Evolutionary conservation across 225 moss, liverwort and hornwort species (phyloP), one percentile per base, ranked within the genome.

Genomic region (Sphagnum tenellum): DNA sequence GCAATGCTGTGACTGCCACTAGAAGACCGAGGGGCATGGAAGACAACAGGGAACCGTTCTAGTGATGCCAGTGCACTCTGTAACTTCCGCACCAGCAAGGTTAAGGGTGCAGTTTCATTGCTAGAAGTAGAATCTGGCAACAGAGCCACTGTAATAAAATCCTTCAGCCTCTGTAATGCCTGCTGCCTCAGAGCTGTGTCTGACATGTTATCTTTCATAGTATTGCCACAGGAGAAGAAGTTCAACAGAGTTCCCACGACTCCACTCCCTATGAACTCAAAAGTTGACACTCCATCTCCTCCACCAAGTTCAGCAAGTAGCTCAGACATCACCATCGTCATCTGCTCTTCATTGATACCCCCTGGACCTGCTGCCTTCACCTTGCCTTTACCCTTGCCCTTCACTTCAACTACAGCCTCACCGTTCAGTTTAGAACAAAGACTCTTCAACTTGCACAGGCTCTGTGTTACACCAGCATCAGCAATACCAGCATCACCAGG

Each of bases 181-280:
- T 82, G 90, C 70, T 89, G 82, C 57, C 90, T 89, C 49, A 88
- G 49, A 66, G 61, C 75, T 3, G 69, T 55, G 50, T 98, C 87
- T 49, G 65, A 70, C 13, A 79, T 66, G 56, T 72, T 78, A 59
- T 86, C 89, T 71, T 85, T 90, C 0, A 67, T 64, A 7, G 78
- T 72, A 47, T 74, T 88, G 56, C 89, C 95, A 65, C 87, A 90
- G 5, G 90, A 83, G 55, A 98, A 90, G 49, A 85, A 93, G 56
- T 89, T 85, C 64, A 98, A 71, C 64, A 98, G 67, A 61, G 92
- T 77, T 7, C 81, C 78, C 12, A 98, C 93, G 61, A 98, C 90
- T 66, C 98, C 98, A 71, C 98, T 98, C 51, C 98, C 93, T 64
- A 98, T 89, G 65, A 98, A 98, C 68, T 98, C 98, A 50, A 98